Evolutionary conservation across 768 basidiomycete genomes (phyloP), one percentile per base, ranked within the genome.

Genomic region (Kwoniella botswanensis): DNA sequence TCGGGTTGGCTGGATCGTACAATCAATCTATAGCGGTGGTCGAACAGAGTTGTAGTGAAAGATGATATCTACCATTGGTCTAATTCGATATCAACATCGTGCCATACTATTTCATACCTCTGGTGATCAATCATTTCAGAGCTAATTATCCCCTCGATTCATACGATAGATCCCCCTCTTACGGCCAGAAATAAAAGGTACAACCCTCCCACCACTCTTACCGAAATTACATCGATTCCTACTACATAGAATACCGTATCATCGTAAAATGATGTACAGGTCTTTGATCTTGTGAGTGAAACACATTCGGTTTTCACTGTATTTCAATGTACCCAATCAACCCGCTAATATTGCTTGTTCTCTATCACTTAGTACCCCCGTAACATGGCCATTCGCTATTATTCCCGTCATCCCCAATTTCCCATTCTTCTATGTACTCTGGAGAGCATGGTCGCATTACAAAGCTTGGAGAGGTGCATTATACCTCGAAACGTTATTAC

Each of bases 361-460:
- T 70, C 12, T 50, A 35, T 26, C 26, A 18, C 55, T 29, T 44
- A 73, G 81, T 29, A 57, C 71, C 9, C 84, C 84, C 10, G n/a
- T 83, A 54, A 83, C 82, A 2, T 75, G 65, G 35, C 84, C 84
- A 5, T 83, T 85, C 72, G 84, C 81, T 11, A 71, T 84, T 56
- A 71, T 85, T 54, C 84, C 84, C 44, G 65, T 85, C 68, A 62
- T 85, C 11, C 84, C 84, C 58, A 84, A 85, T 71, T 82, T 76
- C 70, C 84, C 84, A 11, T 69, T 82, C 58, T 84, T 85, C 76
- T 84, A 83, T 79, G 83, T 84, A 41, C 75, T 84, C 2, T 85
- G 83, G 82, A 72, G 84, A 55, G 83, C 83, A n/a, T 85, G 80
- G 77, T 81, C 79, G 13, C 83, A 85, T 63, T 85, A 77, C 73